Evolutionary conservation across 768 basidiomycete genomes (phyloP).

Genomic region (Mycena latifolia): DNA sequence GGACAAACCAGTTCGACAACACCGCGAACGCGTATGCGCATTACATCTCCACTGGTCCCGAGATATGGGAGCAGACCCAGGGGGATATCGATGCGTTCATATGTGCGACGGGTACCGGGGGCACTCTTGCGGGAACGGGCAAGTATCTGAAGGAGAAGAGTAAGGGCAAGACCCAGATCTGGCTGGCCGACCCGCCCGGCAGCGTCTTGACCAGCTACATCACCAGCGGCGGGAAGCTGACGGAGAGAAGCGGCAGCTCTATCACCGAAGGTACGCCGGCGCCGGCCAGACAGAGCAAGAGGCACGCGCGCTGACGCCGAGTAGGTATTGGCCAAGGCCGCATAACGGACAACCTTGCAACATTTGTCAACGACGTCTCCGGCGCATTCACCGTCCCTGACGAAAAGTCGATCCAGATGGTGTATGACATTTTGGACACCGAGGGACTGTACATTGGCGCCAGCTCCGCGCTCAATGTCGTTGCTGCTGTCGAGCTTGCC

Average conservation of each 20-base stretch:
- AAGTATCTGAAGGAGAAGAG: conserved; percentile 88
- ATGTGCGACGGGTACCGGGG: conserved; percentile 96
- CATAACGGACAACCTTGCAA: conserved; percentile 90
- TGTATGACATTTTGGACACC: conserved; percentile 91
- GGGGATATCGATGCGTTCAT: conserved; percentile 91
- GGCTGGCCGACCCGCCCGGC: conserved; percentile 98
- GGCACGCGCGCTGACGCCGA: conserved; percentile 16
- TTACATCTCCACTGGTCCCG: conserved; percentile 92
- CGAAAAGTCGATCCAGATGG: conserved; percentile 90
- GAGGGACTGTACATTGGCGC: conserved; percentile 97
- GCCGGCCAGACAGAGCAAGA: background rate
- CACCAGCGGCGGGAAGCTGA: conserved; percentile 80
- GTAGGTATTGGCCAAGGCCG: conserved; percentile 97
- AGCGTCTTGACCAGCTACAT: conserved; percentile 91
- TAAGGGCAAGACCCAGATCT: conserved; percentile 82
- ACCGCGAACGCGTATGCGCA: conserved; percentile 91
- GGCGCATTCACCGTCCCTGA: conserved; percentile 92
- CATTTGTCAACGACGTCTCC: conserved; percentile 80
- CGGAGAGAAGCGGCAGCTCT: conserved; percentile 85
- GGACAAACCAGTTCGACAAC: conserved; percentile 99
- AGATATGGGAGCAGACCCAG: conserved; percentile 92
- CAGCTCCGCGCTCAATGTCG: conserved; percentile 94
- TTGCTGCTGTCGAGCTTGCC: conserved; percentile 92
- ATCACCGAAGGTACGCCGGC: conserved; percentile 85
- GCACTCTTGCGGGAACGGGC: conserved; percentile 92